Base-by-base conservation (phyloP, 2,329 filamentous ascomycete species). In the Ophiostoma sp. region DNA sequence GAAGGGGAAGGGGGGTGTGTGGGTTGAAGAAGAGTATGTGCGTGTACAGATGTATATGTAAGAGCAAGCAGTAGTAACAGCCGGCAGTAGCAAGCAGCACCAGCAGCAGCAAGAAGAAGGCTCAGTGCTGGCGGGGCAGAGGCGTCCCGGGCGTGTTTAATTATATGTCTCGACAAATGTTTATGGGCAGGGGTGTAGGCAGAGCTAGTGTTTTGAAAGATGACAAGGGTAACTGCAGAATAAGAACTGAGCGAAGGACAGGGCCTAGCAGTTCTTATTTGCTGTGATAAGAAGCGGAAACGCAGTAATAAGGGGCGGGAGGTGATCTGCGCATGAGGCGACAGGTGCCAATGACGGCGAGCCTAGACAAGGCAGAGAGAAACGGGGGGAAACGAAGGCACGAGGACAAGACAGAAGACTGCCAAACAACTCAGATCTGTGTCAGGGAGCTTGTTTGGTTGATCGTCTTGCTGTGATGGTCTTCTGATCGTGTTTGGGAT, bases 121-220 rank as follows among this genome's bases (percentile, higher is more conserved):
- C 38, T 12, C 41, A 44, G 63, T 64, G 42, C 16, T 58, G 47
- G 70, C 67, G 62, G 67, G 49, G 70, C 63, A 64, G 65, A 55
- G 55, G 67, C 58, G 67, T 66, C 52, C 66, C 67, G 42, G 18
- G 62, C 63, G 62, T 68, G 66, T 66, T 71, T 72, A 69, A 70
- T 69, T 67, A 69, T 67, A 66, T 72, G 66, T 69, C 55, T 69
- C 63, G 70, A 69, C 69, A 70, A 38, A 68, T 16, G 42, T n/a
- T 65, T 62, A 65, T 63, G 68, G 62, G 12, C 49, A 67, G 64
- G 67, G 67, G 64, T 42, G 44, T 47, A 64, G 18, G 63, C 16
- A 65, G 60, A 65, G 67, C 68, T 71, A 70, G 68, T 71, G 68
- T 70, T 70, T 71, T 65, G 62, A 41, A 47, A 68, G 65, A n/a